These are phyloP conservation scores for Eutrema yunnanense DNA, from an alignment of 345 rosid genomes.

Conservation along the genomic window DNA sequence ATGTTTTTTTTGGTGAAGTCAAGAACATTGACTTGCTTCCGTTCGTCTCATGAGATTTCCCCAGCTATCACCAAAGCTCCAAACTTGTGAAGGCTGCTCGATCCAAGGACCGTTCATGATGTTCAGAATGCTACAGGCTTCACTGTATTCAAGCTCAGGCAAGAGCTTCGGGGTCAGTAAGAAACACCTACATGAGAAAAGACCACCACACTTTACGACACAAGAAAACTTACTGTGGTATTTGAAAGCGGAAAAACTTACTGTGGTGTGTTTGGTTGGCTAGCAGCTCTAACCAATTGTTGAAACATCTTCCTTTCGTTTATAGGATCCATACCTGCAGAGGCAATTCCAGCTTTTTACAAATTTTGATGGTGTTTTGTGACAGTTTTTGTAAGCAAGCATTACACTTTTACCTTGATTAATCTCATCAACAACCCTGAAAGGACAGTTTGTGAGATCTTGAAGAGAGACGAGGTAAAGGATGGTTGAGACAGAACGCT, in stretches of 20 bases:
- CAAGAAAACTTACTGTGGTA: not conserved
- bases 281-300: constrained; percentile 92
- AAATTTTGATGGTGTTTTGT: not conserved
- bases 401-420: constrained; percentile 60
- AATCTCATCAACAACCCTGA: constrained; percentile 95
- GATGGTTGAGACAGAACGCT: constrained; percentile 89
- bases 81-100: constrained; percentile 69
- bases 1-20: not conserved
- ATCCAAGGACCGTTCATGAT: constrained; percentile 98
- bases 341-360: not conserved
- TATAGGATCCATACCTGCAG: constrained; percentile 89
- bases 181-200: constrained; percentile 58
- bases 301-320: constrained; percentile 99
- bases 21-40: constrained; percentile 28
- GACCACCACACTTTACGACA: not conserved
- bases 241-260: constrained; percentile 19
- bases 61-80: constrained; percentile 76
- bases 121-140: constrained; percentile 85
- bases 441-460: constrained; percentile 95
- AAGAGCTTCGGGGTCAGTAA: constrained; percentile 85
- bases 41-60: constrained; percentile 39
- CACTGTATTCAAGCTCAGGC: constrained; percentile 80
- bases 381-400: not conserved
- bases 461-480: constrained; percentile 96
- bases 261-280: constrained; percentile 94